phyloP scores from a whole-genome alignment of 2,329 filamentous ascomycete species.

The Cadophora gregata region DNA sequence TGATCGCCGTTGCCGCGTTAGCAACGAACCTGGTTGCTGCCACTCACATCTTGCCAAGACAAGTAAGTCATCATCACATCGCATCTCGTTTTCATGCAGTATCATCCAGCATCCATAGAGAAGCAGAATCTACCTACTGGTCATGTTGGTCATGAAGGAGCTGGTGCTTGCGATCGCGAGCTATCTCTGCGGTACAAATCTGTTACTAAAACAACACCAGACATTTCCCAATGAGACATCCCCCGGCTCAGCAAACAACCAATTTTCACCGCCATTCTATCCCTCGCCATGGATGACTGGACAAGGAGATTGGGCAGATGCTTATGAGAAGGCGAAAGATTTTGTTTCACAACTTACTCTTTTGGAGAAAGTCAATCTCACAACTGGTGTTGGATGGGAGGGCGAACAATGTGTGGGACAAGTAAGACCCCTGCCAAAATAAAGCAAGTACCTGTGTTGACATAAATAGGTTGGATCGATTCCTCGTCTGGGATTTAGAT shows the following conservation, averaged over 20 bases:
- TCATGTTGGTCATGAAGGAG: conserved; percentile 19
- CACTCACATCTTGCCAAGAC: conserved; percentile 11
- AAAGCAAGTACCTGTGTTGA: neutral
- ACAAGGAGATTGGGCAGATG: conserved; percentile 64
- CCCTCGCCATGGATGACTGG: conserved; percentile 42
- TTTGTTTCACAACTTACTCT: conserved; percentile 78
- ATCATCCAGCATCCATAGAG: neutral
- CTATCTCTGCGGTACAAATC: conserved; percentile 18
- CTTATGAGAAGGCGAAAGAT: conserved; percentile 71
- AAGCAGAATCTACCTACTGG: neutral
- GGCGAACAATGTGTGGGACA: conserved; percentile 42
- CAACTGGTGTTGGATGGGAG: conserved; percentile 69
- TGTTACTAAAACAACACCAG: conserved; percentile 18
- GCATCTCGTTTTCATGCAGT: neutral
- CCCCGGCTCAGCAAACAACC: conserved; percentile 9
- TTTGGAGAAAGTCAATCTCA: conserved; percentile 90
- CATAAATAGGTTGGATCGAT: conserved; percentile 39
- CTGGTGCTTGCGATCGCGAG: conserved; percentile 22
- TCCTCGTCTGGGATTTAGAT: conserved; percentile 44
- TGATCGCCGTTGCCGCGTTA: conserved; percentile 14
- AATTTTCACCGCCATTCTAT: conserved; percentile 36
- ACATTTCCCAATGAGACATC: conserved; percentile 18
- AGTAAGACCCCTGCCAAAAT: conserved; percentile 21
- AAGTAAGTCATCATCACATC: conserved; percentile 8
- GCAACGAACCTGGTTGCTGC: conserved; percentile 20